Conservation (phyloP, 345 rosid species). For the Nasturtium officinale region DNA sequence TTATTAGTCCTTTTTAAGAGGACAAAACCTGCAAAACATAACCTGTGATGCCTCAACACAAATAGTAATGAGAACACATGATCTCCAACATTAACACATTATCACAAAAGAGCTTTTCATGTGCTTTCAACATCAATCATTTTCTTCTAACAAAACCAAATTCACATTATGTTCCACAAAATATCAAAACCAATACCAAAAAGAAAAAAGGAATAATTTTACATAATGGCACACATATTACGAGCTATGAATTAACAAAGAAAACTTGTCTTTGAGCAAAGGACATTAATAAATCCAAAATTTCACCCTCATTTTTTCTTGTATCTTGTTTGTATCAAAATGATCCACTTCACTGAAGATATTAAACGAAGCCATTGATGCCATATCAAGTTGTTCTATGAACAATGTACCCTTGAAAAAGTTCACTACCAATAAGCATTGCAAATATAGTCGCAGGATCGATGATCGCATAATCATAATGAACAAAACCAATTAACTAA, state of each 20-base stretch:
- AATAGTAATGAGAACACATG: conserved; percentile 34
- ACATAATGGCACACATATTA: background rate
- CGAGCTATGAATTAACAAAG: background rate
- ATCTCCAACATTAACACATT: conserved; percentile 28
- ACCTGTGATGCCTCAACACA: conserved; percentile 30
- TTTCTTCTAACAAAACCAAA: conserved; percentile 2
- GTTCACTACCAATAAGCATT: conserved; percentile 92
- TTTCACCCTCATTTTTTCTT: too few relatives aligned
- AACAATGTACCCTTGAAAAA: conserved; percentile 65
- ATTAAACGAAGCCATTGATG: conserved; percentile 89
- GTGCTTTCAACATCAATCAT: conserved; percentile 34
- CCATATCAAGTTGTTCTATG: conserved; percentile 94
- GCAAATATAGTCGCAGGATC: conserved; percentile 94
- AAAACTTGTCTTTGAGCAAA: background rate
- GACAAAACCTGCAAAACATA: conserved; percentile 22
- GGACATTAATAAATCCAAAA: too few relatives aligned
- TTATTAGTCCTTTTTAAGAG: background rate
- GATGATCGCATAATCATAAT: conserved; percentile 64
- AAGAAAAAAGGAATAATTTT: background rate
- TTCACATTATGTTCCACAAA: background rate
- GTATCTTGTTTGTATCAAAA: conserved; percentile 32
- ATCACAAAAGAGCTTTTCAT: conserved; percentile 27
- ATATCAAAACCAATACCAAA: background rate
- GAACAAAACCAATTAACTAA: conserved; percentile 3
- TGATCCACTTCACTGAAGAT: conserved; percentile 77